Evolutionary conservation across 352 stramenopile genomes (phyloP).

Genomic region (Globisporangium paroecandrum): DNA sequence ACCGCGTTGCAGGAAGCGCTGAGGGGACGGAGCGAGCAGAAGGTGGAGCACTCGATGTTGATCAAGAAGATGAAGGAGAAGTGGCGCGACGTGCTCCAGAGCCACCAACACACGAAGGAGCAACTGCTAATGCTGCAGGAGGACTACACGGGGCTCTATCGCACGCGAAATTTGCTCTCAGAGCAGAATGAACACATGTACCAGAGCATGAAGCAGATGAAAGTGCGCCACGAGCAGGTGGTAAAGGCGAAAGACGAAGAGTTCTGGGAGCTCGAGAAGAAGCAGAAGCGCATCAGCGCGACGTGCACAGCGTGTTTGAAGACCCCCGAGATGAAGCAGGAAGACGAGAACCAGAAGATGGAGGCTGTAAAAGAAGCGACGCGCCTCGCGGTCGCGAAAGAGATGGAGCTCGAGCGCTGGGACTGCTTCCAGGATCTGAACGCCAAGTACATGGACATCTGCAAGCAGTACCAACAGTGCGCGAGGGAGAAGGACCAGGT

Average conservation of each 20-base stretch:
- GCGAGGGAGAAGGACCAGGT: slow-evolving; percentile 22
- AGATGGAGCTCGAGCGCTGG: slow-evolving; percentile 64
- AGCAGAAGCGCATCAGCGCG: slow-evolving; percentile 39
- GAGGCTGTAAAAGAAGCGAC: slow-evolving; percentile 52
- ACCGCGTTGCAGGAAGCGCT: slow-evolving; percentile 52
- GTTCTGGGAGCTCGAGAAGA: slow-evolving; percentile 62
- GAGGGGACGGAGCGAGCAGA: slow-evolving; percentile 39
- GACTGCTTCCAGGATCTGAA: slow-evolving; percentile 68
- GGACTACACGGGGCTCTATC: slow-evolving; percentile 66
- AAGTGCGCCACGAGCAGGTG: slow-evolving; percentile 36
- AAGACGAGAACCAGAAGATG: slow-evolving; percentile 36
- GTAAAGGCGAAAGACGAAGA: slow-evolving; percentile 53
- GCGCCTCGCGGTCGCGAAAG: slow-evolving; percentile 40
- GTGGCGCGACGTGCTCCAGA: slow-evolving; percentile 48
- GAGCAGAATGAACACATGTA: slow-evolving; percentile 50
- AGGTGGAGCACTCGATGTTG: slow-evolving; percentile 42
- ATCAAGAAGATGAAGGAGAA: slow-evolving; percentile 63
- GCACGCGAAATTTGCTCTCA: slow-evolving; percentile 30
- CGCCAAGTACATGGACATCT: slow-evolving; percentile 59
- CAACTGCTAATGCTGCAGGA: slow-evolving; percentile 67
- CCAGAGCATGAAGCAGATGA: slow-evolving; percentile 44
- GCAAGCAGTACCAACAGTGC: slow-evolving; percentile 34
- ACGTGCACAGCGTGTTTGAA: slow-evolving; percentile 55
- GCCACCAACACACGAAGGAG: slow-evolving; percentile 44
- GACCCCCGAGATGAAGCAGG: slow-evolving; percentile 44